A percentile compares a stretch with the other conserved stretches of the same genome.
phyloP scores from a whole-genome alignment of 2,329 filamentous ascomycete species.

The Colletotrichum australisinense region DNA sequence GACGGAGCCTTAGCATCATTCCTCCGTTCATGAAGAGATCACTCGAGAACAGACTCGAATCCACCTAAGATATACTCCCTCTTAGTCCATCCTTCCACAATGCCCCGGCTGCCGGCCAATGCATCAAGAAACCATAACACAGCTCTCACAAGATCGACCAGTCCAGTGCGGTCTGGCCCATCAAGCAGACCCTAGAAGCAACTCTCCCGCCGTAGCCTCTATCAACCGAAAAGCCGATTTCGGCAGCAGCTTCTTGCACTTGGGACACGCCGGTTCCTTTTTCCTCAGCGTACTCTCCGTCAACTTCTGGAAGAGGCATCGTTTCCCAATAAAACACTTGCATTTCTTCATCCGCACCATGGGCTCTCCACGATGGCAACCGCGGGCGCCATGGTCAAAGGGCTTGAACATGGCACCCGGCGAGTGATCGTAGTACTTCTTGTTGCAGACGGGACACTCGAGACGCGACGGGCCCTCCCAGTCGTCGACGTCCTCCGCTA shows the following conservation, averaged over 20 bases:
- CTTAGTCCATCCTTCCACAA: too few species aligned
- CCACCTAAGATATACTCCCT: too few species aligned
- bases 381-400: background rate
- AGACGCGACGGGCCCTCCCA: background rate
- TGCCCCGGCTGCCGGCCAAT: too few species aligned
- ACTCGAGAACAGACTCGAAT: too few species aligned
- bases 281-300: background rate
- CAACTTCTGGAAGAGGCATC: slow-evolving; percentile 27
- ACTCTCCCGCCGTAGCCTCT: background rate
- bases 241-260: background rate
- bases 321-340: slow-evolving; percentile 15
- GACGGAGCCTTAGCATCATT: too few species aligned
- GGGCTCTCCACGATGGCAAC: slow-evolving; percentile 17
- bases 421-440: slow-evolving; percentile 5
- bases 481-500: background rate
- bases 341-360: slow-evolving; percentile 12
- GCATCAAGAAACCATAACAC: too few species aligned
- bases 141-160: too few species aligned
- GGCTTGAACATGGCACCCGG: background rate
- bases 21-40: too few species aligned
- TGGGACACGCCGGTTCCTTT: background rate
- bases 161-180: too few species aligned
- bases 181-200: too few species aligned
- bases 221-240: background rate
- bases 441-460: slow-evolving; percentile 10